These are phyloP conservation scores for Barnettozyma californica DNA, from an alignment of 805 yeast species.

Conservation along the genomic window DNA sequence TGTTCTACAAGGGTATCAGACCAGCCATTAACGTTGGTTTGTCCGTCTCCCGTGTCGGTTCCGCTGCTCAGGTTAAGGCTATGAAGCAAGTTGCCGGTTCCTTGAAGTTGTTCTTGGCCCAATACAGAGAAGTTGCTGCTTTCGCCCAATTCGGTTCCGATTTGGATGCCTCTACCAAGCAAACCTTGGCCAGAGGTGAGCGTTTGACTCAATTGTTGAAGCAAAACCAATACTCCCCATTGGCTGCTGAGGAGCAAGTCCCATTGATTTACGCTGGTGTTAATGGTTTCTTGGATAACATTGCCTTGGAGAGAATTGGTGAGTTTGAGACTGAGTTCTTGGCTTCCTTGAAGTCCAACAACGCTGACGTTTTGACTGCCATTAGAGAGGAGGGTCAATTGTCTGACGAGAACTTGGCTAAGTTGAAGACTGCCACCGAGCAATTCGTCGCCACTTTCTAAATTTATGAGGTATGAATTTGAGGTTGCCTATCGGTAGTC, in stretches of 20 bases:
- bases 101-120: constrained; percentile 99
- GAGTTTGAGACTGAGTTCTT: constrained; percentile 91
- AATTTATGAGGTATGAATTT: constrained; percentile 16
- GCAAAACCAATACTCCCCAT: constrained; percentile 95
- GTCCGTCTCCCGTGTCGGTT: constrained; percentile 99
- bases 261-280: constrained; percentile 99
- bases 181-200: constrained; percentile 99
- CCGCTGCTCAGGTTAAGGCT: constrained; percentile 99
- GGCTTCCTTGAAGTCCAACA: constrained; percentile 87
- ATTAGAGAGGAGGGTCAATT: constrained; percentile 88
- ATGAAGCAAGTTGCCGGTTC: constrained; percentile 99
- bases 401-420: constrained; percentile 77
- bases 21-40: constrained; percentile 99
- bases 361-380: constrained; percentile 74
- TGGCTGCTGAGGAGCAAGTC: constrained; percentile 98
- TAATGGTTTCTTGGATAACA: constrained; percentile 92
- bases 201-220: constrained; percentile 98
- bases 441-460: constrained; percentile 88
- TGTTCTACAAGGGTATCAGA: constrained; percentile 99
- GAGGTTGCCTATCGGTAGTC: background rate
- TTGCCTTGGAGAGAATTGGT: constrained; percentile 80
- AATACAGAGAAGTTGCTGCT: constrained; percentile 99
- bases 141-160: constrained; percentile 99
- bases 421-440: constrained; percentile 88
- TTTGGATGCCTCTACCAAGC: constrained; percentile 99